Percentiles rank a stretch among this genome's conserved stretches.
Conservation (phyloP, 352 stramenopile species). For the Phytophthora sansomeana region DNA sequence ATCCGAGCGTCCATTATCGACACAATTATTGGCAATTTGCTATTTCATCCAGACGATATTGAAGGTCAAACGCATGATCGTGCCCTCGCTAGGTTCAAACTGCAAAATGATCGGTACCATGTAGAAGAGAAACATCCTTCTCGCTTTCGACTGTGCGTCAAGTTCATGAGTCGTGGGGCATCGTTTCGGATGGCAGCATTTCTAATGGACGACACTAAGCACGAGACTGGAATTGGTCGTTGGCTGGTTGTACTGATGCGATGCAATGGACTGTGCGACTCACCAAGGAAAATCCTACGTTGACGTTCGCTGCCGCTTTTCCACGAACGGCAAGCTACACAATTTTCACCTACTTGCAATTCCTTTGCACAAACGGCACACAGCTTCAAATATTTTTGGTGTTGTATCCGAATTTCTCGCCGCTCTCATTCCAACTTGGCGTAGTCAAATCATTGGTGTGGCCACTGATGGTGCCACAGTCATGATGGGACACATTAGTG, state of each 20-base stretch:
- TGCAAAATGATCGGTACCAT: no score
- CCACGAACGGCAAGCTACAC: background rate
- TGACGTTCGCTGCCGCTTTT: constrained; percentile 21
- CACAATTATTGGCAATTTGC: constrained; percentile 1
- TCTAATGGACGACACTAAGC: no score
- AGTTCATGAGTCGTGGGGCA: no score
- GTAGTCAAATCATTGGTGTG: background rate
- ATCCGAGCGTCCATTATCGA: constrained; percentile 4
- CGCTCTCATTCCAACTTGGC: no score
- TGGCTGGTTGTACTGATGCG: no score
- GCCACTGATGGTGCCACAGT: background rate
- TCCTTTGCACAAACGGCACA: constrained; percentile 13
- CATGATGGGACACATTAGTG: constrained; percentile 5
- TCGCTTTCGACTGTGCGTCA: no score
- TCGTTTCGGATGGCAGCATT: no score
- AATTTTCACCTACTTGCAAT: constrained; percentile 25
- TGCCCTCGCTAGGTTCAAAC: no score
- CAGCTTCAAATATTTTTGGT: constrained; percentile 8
- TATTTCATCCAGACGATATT: constrained; percentile 10
- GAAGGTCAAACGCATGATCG: constrained; percentile 1
- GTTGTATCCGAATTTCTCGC: no score
- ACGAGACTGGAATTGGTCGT: no score
- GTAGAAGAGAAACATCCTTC: no score
- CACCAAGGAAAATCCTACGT: constrained; percentile 20
- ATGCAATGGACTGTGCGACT: constrained; percentile 8